A percentile compares a stretch with the other conserved stretches of the same genome.
Evolutionary conservation across 768 basidiomycete species (phyloP).

Genomic region (Russula sp.): DNA sequence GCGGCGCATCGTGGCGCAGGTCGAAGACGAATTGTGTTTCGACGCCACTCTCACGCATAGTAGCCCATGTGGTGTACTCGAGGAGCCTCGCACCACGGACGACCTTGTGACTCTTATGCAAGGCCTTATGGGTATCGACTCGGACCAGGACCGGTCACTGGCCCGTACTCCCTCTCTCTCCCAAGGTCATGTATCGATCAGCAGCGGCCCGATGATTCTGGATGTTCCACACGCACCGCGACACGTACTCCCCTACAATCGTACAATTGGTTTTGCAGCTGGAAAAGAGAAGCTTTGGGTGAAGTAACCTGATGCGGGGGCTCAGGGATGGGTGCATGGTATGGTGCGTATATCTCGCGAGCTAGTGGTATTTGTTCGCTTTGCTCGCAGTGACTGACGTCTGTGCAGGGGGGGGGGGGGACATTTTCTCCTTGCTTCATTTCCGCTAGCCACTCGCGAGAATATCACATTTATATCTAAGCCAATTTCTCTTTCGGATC

Average conservation of each 20-base stretch:
- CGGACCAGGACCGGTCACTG: neutral
- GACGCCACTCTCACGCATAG: conserved; percentile 5
- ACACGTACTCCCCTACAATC: conserved; percentile 1
- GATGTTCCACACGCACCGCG: neutral
- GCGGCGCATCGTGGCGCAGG: conserved; percentile 17
- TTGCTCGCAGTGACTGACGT: conserved; percentile 10
- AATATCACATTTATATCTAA: conserved; percentile 25
- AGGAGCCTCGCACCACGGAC: conserved; percentile 12
- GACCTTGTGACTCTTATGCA: conserved; percentile 18
- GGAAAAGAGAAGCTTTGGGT: conserved; percentile 5
- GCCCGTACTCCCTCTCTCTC: neutral
- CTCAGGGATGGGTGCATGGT: neutral
- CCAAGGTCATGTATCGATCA: neutral
- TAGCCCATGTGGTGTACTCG: conserved; percentile 15
- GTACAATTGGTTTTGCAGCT: conserved; percentile 9
- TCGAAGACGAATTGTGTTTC: conserved; percentile 12
- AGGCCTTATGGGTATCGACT: conserved; percentile 11
- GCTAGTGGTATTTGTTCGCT: neutral
- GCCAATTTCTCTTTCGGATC: conserved; percentile 16
- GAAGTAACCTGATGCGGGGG: neutral
- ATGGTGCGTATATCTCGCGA: neutral
- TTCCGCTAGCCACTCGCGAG: conserved; percentile 25
- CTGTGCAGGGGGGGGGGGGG: conserved; percentile 15
- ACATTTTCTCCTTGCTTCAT: conserved; percentile 19
- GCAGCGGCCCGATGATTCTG: conserved; percentile 2